Base-by-base conservation (phyloP, 1,139 yeast species). In the Geotrichum histeridarum region DNA sequence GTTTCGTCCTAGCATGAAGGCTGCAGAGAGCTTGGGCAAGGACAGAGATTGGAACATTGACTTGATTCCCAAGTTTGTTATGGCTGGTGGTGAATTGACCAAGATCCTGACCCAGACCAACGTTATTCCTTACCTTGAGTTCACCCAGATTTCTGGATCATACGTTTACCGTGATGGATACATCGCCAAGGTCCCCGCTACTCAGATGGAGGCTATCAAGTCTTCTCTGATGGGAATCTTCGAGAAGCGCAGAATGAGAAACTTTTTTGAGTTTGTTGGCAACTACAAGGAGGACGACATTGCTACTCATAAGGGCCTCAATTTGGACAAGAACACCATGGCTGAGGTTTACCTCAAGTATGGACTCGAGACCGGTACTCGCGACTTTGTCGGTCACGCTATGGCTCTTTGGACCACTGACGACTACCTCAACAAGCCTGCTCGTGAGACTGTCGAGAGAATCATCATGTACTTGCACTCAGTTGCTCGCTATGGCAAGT, bases 21-120 rank as follows among this genome's bases (percentile, higher is more conserved):
- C 81, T 59, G 89, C 94, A 17, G 87, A 84, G 58, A 78, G 75
- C 41, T 79, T 83, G 57, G 99, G 99, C 49, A 82, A 95, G 64
- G 96, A 90, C 67, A 81, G 99, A 62, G 99, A 93, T 71, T 93
- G 99, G 98, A 90, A 95, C 71, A 91, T 93, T 55, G 99, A 93
- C 69, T 78, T 93, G 74, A 90, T 93, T 65, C 99, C 99, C 51
- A 93, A 93, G 75, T 93, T 93, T 65, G 77, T 94, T 64, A 94
- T 93, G 99, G 94, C 98, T 56, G 89, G 90, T 66, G 99, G 99
- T 42, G 99, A 93, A 70, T 80, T 93, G 73, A 91, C 98, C 63
- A 91, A 91, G 71, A 94, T 93, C 64, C 80, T 93, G 66, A 93
- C 87, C 39, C 96, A 91, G 70, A 93, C 99, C 30, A 93, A 91